Base-by-base conservation (phyloP, 1,284 basidiomycete genomes). In the Sanghuangporus sanghuang region DNA sequence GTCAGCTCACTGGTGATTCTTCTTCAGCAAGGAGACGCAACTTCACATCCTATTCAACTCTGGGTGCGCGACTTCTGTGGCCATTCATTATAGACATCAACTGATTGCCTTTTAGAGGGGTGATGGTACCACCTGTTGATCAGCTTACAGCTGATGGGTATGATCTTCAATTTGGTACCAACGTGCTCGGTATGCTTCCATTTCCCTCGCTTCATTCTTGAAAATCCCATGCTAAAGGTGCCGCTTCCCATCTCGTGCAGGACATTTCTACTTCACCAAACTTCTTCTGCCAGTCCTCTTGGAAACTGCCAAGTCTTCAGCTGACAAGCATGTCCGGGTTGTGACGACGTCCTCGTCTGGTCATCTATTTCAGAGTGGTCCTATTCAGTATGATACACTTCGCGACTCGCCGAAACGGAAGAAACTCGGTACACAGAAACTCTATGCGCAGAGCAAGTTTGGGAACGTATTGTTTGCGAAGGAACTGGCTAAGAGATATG, bases 151-250 rank as follows among this genome's bases (percentile, higher is more conserved):
- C 73, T 21, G 79, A 89, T 62, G 83, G 82, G 2, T 85, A 83
- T 68, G 83, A 87, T 52, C 69, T 85, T 3, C 84, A 85, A 67
- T 85, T 85, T 62, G 86, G 85, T 1, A 85, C 83, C 7, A 88
- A 87, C 69, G 77, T 79, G 39, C 70, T 86, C 23, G 80, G 80
- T 73, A 62, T 65, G 53, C 49, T 44, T 23, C 42, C 18, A 27
- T 21, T 5, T 40, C 21, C 38, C 11, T 16, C 40, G 8, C 49
- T 23, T 36, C 54, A 18, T 18, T 53, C n/a, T 27, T 48, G 62
- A 12, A 8, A 5, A 16, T 18, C 9, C 16, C 44, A 46, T 5
- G 16, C 14, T n/a, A 46, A 14, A 46, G 14, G 44, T 16, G 16
- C 27, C 27, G 21, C 21, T 14, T 46, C 42, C 12, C 6, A 59